These are phyloP conservation scores for Sugiyamaella smithiae DNA, from an alignment of 805 yeast genomes.

Conservation along the genomic window DNA sequence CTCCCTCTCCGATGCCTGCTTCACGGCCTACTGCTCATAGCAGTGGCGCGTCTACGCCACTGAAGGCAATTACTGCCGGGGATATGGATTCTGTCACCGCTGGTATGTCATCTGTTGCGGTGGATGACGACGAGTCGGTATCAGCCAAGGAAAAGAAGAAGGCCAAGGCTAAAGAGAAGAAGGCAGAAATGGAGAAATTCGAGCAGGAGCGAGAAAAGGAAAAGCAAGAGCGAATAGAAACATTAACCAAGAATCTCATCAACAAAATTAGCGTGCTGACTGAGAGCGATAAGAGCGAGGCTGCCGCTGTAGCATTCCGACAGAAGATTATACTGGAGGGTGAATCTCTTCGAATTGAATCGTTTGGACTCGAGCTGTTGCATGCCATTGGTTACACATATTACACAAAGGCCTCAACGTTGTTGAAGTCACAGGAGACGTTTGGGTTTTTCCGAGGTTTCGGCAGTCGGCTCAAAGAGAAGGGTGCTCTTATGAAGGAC, in stretches of 20 bases:
- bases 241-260: constrained; percentile 55
- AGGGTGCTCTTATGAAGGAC: constrained; percentile 77
- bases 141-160: constrained; percentile 34
- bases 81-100: constrained; percentile 15
- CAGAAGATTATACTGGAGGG: constrained; percentile 76
- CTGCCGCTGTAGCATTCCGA: constrained; percentile 60
- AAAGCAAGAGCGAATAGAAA: constrained; percentile 61
- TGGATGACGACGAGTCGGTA: constrained; percentile 19
- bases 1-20: constrained; percentile 4
- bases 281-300: constrained; percentile 61
- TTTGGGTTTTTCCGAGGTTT: constrained; percentile 86
- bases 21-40: constrained; percentile 11
- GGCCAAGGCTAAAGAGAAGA: constrained; percentile 40
- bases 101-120: constrained; percentile 13
- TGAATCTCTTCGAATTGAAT: constrained; percentile 86
- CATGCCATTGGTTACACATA: constrained; percentile 78
- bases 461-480: constrained; percentile 75
- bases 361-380: constrained; percentile 87
- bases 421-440: constrained; percentile 62
- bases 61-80: constrained; percentile 2
- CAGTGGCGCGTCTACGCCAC: constrained; percentile 9
- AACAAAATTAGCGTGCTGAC: constrained; percentile 54
- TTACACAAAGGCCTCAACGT: constrained; percentile 68
- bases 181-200: constrained; percentile 55
- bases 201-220: constrained; percentile 76